Evolutionary conservation across 139 green algal species (phyloP), one percentile per base, ranked within the genome.

Genomic region (Spirogloea muscicola): DNA sequence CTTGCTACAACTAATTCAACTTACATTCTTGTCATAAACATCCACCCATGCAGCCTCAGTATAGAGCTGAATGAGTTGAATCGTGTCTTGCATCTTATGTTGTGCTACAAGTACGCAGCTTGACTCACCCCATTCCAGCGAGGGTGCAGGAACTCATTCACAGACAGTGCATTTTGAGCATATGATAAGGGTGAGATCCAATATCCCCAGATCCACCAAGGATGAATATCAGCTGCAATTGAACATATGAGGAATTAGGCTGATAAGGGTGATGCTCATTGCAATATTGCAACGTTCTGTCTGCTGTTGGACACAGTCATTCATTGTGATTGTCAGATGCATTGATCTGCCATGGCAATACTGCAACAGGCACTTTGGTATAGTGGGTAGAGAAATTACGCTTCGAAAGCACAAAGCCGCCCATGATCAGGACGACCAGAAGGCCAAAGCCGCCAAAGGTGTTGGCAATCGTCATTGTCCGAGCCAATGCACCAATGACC

Each of bases 101-200:
- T 59, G 27, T 59, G 49, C 33, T 5, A 59, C 49, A 37, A 27
- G 49, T 27, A 37, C 27, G 49, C 33, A 25, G 27, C 33, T 59
- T 25, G 49, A 25, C 49, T 27, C 33, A 76, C 67, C 31, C 38
- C 39, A 3, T 43, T 1, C 87, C 87, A 91, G 5, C 70, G 40
- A 1, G 81, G 72, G 0, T 65, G 72, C 1, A 70, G 84, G 63
- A 91, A 82, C 80, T 91, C 87, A 60, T 90, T 91, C 80, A 89
- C 80, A 16, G 79, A 74, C 3, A 91, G 49, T 0, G 82, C 82
- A 33, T 86, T 79, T 38, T 87, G 59, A 31, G 57, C 72, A 34
- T 91, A 91, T 1, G 85, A 74, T 55, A 90, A 86, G 39, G 86
- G 82, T 43, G 61, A 85, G 52, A 89, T 84, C 79, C 80, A 90